Conservation (phyloP, 768 basidiomycete species). For the Piloderma croceum region DNA sequence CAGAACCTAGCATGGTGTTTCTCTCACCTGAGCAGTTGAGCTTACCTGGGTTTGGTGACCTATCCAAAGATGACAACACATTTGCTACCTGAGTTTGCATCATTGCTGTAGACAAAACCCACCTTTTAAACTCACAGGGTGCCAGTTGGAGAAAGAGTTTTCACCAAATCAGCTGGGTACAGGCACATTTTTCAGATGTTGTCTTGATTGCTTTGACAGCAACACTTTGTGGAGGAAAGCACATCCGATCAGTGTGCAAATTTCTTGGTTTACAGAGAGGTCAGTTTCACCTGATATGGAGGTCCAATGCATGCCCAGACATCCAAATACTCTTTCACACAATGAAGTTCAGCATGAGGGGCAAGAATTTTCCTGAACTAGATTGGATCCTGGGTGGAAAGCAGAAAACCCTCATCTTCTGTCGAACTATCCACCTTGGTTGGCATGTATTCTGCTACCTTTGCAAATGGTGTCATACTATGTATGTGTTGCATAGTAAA, state of each 20-base stretch:
- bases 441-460: no score
- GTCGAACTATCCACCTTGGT: no score
- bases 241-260: constrained; percentile 4
- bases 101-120: constrained; percentile 13
- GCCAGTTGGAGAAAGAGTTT: constrained; percentile 9
- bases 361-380: no score
- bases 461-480: no score
- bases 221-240: constrained; percentile 7
- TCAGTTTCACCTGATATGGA: constrained; percentile 8
- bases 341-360: no score
- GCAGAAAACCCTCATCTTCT: no score
- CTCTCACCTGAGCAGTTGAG: constrained; percentile 12
- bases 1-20: constrained; percentile 6
- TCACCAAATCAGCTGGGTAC: constrained; percentile 11
- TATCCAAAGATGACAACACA: constrained; percentile 4
- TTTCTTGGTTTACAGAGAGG: constrained; percentile 6
- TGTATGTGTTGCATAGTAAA: no score
- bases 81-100: constrained; percentile 8
- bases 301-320: no score
- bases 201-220: constrained; percentile 10
- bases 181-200: neutral
- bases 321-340: no score
- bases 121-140: constrained; percentile 13
- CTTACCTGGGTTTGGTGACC: constrained; percentile 6
- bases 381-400: no score